Conservation (phyloP, 169 alveolate genomes). For the Plasmodium coatneyi region DNA sequence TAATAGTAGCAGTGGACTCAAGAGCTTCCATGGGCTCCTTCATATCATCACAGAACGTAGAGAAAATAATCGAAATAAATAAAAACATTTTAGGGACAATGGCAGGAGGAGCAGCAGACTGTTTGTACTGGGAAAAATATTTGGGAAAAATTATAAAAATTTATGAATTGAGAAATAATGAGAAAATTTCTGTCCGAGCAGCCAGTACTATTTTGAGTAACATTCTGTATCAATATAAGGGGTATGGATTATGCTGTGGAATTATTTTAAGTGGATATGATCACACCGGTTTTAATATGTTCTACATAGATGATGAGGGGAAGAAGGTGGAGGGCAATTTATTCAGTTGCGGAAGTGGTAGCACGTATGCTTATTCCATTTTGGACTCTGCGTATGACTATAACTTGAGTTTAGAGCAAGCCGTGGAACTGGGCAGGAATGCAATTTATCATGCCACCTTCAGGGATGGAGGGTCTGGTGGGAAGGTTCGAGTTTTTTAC, state of each 20-base stretch:
- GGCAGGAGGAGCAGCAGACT: conserved; percentile 99
- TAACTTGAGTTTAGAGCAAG: conserved; percentile 96
- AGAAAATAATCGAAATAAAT: conserved; percentile 97
- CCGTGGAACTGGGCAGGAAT: conserved; percentile 97
- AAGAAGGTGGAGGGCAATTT: conserved; percentile 91
- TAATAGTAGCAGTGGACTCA: conserved; percentile 98
- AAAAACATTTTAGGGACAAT: conserved; percentile 97
- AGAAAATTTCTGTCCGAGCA: conserved; percentile 97
- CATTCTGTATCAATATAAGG: conserved; percentile 95
- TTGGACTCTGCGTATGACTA: conserved; percentile 94
- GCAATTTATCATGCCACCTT: conserved; percentile 99
- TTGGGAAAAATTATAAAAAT: conserved; percentile 94
- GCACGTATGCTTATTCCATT: conserved; percentile 99
- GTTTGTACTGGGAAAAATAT: conserved; percentile 97
- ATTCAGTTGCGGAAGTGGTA: conserved; percentile 98
- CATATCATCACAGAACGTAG: conserved; percentile 95
- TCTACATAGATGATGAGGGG: conserved; percentile 95
- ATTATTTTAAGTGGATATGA: conserved; percentile 94
- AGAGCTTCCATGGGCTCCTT: conserved; percentile 99
- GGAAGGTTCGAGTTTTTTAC: conserved; percentile 97
- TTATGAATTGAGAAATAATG: conserved; percentile 92
- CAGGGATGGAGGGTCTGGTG: conserved; percentile 99
- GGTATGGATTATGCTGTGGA: conserved; percentile 99
- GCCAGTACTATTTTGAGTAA: conserved; percentile 97
- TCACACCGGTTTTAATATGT: conserved; percentile 92